Conservation (phyloP, 768 basidiomycete species). For the Hericium erinaceus region DNA sequence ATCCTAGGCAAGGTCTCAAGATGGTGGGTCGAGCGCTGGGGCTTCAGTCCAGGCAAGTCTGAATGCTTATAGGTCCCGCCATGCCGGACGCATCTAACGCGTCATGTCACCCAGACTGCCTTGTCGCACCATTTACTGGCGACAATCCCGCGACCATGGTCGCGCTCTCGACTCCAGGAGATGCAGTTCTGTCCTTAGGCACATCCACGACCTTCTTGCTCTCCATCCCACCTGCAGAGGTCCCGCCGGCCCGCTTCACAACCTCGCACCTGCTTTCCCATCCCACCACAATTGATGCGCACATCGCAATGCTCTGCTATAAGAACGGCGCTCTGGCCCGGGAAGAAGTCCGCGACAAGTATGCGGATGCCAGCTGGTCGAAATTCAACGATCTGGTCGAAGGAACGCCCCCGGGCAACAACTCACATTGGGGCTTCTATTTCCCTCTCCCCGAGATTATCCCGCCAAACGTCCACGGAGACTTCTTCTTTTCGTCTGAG, state of each 20-base stretch:
- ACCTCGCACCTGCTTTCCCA: slow-evolving; percentile 69
- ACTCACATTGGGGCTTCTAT: slow-evolving; percentile 62
- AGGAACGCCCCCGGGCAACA: slow-evolving; percentile 43
- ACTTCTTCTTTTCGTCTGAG: slow-evolving; percentile 47
- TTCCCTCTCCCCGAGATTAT: slow-evolving; percentile 86
- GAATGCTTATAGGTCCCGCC: neutral
- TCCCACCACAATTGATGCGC: slow-evolving; percentile 49
- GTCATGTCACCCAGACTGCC: slow-evolving; percentile 41
- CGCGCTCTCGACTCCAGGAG: slow-evolving; percentile 63
- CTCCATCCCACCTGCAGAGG: slow-evolving; percentile 57
- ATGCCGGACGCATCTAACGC: neutral
- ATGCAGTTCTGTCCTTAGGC: slow-evolving; percentile 79
- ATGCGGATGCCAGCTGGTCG: slow-evolving; percentile 54
- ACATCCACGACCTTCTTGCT: slow-evolving; percentile 85
- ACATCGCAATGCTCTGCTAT: slow-evolving; percentile 89
- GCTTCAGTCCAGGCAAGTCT: slow-evolving; percentile 50
- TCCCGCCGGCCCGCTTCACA: slow-evolving; percentile 59
- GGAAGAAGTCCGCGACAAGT: slow-evolving; percentile 62
- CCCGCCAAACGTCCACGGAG: slow-evolving; percentile 66
- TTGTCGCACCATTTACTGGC: slow-evolving; percentile 78
- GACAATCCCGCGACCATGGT: slow-evolving; percentile 86
- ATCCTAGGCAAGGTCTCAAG: slow-evolving; percentile 51
- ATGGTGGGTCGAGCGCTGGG: slow-evolving; percentile 74
- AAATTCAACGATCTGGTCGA: slow-evolving; percentile 61
- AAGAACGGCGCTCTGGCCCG: slow-evolving; percentile 82